phyloP scores from a whole-genome alignment of 1,284 basidiomycete species.

The Ceratobasidium sp. region DNA sequence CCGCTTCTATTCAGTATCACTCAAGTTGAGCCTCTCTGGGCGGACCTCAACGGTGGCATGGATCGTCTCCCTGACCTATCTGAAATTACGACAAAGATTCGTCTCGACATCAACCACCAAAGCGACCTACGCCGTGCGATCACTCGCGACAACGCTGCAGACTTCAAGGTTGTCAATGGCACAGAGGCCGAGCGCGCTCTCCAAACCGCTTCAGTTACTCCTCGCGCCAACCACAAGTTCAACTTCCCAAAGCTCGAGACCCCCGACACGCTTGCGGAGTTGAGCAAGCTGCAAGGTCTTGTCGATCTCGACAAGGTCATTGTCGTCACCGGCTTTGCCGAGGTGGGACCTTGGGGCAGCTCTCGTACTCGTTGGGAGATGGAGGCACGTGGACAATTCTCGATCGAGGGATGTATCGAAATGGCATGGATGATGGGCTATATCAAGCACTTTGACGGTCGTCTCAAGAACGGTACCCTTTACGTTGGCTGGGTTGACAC shows the following conservation, averaged over 20 bases:
- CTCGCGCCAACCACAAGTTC: conserved; percentile 97
- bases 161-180: conserved; percentile 93
- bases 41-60: conserved; percentile 97
- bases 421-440: conserved; percentile 99
- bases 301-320: conserved; percentile 96
- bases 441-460: conserved; percentile 98
- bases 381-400: conserved; percentile 93
- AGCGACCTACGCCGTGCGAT: conserved; percentile 93
- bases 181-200: conserved; percentile 92
- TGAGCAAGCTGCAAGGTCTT: conserved; percentile 82
- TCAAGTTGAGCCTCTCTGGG: conserved; percentile 99
- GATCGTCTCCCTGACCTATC: conserved; percentile 95
- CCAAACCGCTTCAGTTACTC: conserved; percentile 92
- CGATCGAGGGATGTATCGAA: conserved; percentile 97
- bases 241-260: conserved; percentile 88
- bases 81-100: conserved; percentile 89
- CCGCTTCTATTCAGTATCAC: conserved; percentile 99
- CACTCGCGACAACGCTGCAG: conserved; percentile 91
- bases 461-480: conserved; percentile 88
- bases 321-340: conserved; percentile 95
- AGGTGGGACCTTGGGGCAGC: conserved; percentile 99
- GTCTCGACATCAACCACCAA: conserved; percentile 77
- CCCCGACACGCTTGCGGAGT: conserved; percentile 71
- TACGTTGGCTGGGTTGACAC: conserved; percentile 99
- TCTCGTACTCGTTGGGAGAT: conserved; percentile 99